Evolutionary conservation across 164 flowering plant genomes (phyloP).

Genomic region (Echeveria elegans): DNA sequence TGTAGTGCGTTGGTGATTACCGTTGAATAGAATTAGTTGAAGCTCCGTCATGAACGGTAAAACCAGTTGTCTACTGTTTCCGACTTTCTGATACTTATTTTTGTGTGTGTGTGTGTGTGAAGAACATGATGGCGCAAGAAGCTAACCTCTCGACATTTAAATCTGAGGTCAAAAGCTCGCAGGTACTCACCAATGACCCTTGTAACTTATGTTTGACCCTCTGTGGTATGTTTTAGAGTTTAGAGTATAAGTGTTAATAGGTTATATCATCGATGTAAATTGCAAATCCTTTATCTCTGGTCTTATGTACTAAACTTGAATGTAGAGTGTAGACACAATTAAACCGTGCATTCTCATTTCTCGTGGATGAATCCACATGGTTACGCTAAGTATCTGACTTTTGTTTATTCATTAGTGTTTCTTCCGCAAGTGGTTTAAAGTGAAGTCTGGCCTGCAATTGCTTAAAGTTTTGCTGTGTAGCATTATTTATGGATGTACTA

Average conservation of each 20-base stretch:
- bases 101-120: background rate
- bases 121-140: conserved; percentile 61
- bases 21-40: background rate
- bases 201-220: background rate
- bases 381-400: background rate
- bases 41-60: background rate
- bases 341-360: background rate
- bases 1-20: background rate
- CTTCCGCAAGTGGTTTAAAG: background rate
- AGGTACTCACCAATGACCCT: conserved; percentile 25
- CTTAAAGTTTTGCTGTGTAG: background rate
- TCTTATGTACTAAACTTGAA: background rate
- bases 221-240: background rate
- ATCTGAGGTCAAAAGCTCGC: conserved; percentile 64
- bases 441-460: background rate
- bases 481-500: background rate
- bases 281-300: background rate
- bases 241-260: too few relatives aligned
- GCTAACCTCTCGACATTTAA: conserved; percentile 56
- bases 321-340: background rate
- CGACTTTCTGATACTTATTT: background rate
- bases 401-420: background rate
- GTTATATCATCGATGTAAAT: background rate
- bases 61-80: too few relatives aligned
- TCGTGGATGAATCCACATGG: background rate